phyloP scores from a whole-genome alignment of 495 filamentous ascomycete genomes.

The Glutinoglossum americanum region DNA sequence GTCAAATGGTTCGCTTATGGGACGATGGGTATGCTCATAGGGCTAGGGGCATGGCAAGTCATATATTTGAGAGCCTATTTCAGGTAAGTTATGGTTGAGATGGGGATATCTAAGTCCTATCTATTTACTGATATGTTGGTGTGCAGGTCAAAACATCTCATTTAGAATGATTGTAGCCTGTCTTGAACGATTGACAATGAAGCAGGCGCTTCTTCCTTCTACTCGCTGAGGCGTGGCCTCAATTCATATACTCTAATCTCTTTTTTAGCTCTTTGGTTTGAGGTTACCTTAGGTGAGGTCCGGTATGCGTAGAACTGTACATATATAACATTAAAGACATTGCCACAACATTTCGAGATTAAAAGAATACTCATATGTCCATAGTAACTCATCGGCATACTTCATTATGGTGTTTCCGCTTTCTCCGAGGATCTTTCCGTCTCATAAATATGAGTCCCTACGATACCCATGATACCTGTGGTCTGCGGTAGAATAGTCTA shows the following conservation, averaged over 20 bases:
- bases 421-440: too few relatives aligned
- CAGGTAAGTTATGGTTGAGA: constrained; percentile 28
- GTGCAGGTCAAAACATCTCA: constrained; percentile 64
- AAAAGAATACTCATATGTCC: too few relatives aligned
- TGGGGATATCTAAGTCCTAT: not conserved
- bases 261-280: too few relatives aligned
- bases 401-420: too few relatives aligned
- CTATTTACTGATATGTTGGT: constrained; percentile 3
- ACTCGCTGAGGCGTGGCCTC: not conserved
- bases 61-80: constrained; percentile 96
- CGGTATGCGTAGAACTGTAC: not conserved
- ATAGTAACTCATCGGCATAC: too few relatives aligned
- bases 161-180: constrained; percentile 26
- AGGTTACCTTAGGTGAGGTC: too few relatives aligned
- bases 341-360: too few relatives aligned
- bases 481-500: too few relatives aligned
- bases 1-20: constrained; percentile 97
- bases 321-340: too few relatives aligned
- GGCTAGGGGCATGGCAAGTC: constrained; percentile 88
- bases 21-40: constrained; percentile 84
- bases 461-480: too few relatives aligned
- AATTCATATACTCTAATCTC: not conserved
- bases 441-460: too few relatives aligned
- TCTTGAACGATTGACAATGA: not conserved
- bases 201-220: not conserved